A percentile compares a stretch with the other conserved stretches of the same genome.
These are phyloP conservation scores for Pseudotsuga menziesii DNA, from an alignment of 75 land plant genomes.

Conservation along the genomic window DNA sequence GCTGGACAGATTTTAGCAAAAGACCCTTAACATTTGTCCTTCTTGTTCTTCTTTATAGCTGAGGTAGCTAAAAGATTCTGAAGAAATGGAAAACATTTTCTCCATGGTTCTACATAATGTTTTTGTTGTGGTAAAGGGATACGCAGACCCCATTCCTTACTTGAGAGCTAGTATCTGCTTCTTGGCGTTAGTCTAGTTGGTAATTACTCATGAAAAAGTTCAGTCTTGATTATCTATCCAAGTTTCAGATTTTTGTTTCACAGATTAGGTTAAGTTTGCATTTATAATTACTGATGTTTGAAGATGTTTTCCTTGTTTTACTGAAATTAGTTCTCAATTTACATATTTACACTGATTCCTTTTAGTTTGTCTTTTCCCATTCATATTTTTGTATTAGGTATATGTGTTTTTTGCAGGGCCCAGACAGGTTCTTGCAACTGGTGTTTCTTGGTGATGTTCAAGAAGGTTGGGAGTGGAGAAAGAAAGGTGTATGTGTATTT, in stretches of 20 bases:
- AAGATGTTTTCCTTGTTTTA: neutral
- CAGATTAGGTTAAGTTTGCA: neutral
- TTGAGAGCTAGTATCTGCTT: neutral
- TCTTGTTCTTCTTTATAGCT: too few species aligned
- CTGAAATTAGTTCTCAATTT: neutral
- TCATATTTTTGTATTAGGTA: neutral
- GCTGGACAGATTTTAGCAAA: neutral
- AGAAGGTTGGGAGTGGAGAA: constrained; percentile 27
- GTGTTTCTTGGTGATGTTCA: constrained; percentile 16
- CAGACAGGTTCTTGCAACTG: constrained; percentile 21
- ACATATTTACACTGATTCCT: neutral
- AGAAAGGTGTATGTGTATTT: constrained; percentile 28
- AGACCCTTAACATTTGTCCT: neutral
- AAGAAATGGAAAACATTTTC: neutral
- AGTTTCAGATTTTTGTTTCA: neutral
- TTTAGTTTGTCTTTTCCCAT: neutral
- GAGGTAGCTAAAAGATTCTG: neutral
- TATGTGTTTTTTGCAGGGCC: constrained; percentile 17
- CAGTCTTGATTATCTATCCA: neutral
- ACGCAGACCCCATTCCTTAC: neutral
- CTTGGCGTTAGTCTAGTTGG: neutral
- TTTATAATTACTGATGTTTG: neutral
- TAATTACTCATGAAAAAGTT: neutral
- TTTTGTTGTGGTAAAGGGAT: neutral
- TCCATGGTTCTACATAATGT: neutral